Evolutionary conservation across 768 basidiomycete species (phyloP).

Genomic region (Auricularia heimuer): DNA sequence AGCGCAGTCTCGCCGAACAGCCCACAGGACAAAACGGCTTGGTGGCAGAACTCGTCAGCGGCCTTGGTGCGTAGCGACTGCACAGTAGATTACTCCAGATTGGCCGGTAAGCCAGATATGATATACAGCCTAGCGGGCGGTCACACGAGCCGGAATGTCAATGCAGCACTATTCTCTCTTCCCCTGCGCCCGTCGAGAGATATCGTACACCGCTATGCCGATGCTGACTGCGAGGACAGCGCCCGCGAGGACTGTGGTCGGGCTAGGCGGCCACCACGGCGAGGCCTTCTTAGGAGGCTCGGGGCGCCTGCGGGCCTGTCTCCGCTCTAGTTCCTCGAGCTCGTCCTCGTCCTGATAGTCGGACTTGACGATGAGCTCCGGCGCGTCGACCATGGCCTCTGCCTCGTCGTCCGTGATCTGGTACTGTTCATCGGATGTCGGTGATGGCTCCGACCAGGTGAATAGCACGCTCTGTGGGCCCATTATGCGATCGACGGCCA

Average conservation of each 20-base stretch:
- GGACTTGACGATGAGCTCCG: conserved; percentile 49
- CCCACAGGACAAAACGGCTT: too few relatives aligned
- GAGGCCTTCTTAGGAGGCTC: too few relatives aligned
- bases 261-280: background rate
- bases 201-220: conserved; percentile 9
- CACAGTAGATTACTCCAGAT: too few relatives aligned
- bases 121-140: too few relatives aligned
- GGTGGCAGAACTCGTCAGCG: too few relatives aligned
- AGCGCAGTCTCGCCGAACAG: too few relatives aligned
- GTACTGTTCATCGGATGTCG: conserved; percentile 7
- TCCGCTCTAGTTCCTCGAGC: background rate
- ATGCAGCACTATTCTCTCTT: background rate
- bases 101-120: too few relatives aligned
- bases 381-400: conserved; percentile 46
- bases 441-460: conserved; percentile 54
- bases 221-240: conserved; percentile 9
- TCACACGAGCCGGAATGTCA: background rate
- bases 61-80: too few relatives aligned
- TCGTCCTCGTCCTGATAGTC: conserved; percentile 19
- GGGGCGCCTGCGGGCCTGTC: background rate
- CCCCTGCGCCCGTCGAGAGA: background rate
- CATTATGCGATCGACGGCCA: conserved; percentile 51
- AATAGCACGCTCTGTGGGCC: conserved; percentile 68
- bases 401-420: conserved; percentile 47
- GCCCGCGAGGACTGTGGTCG: background rate